Base-by-base conservation (phyloP, 2,329 filamentous ascomycete genomes). In the Colletotrichum tanaceti region DNA sequence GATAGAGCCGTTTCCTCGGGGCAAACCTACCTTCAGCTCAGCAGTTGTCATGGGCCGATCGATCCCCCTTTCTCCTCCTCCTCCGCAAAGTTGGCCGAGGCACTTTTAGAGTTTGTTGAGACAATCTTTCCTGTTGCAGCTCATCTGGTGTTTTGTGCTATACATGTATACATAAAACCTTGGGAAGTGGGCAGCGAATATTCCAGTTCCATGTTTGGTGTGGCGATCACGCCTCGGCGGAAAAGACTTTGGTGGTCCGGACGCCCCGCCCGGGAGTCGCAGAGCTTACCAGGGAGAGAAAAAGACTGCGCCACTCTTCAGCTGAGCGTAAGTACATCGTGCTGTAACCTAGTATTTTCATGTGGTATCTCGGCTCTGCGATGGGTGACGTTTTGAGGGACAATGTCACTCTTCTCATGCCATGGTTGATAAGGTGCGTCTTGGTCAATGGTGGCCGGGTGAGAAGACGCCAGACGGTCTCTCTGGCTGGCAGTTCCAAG, bases 341-440 rank as follows among this genome's bases (percentile, higher is more conserved):
- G n/a, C n/a, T n/a, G n/a, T n/a, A n/a, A n/a, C n/a, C n/a, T n/a
- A 63, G 16, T 28, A 38, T 53, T 39, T 63, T 63, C 65, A 58
- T 44, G 38, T 67, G 65, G 59, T 39, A 22, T 44, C 59, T 67
- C 59, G 65, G 59, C 53, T 63, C 22, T 53, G 43, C 11, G 28
- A 18, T 39, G 46, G 2, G 16, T 63, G 65, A 44, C 28, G 7
- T 32, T 32, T 7, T 53, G 46, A 32, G 52, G 58, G 52, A 47
- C 47, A n/a, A 43, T 39, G 44, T 53, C 20, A 44, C 18, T 58
- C 44, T 13, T 22, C 28, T 54, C 59, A 63, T 11, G 52, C 18
- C 32, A 35, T 28, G 38, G 24, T 16, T 24, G 39, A 32, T 18
- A 20, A 22, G 22, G 9, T 18, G 32, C 22, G 24, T 13, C 13